phyloP scores from a whole-genome alignment of 257 asterid species.

The Prunella vulgaris region DNA sequence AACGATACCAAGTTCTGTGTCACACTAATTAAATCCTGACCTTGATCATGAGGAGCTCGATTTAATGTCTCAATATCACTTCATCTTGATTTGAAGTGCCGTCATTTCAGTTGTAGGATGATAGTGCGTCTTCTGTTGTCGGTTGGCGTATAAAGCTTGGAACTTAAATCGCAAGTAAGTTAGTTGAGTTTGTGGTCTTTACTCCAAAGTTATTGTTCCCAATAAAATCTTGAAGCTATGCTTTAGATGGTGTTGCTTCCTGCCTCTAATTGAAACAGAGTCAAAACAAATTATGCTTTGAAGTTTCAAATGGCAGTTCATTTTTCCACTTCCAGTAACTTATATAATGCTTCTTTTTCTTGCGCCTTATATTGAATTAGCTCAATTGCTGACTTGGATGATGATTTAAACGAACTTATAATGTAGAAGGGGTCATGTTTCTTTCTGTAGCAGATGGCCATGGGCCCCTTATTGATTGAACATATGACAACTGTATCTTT shows the following conservation, averaged over 20 bases:
- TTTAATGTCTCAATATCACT: not conserved
- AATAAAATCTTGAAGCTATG: not conserved
- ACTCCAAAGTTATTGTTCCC: not conserved
- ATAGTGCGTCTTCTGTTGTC: not conserved
- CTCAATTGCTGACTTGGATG: not conserved
- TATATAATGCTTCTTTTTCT: not conserved
- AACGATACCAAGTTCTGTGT: not conserved
- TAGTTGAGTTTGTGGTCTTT: not conserved
- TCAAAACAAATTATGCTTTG: not conserved
- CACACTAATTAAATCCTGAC: not conserved
- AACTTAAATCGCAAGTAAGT: not conserved
- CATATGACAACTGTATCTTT: not conserved
- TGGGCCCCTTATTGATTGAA: not conserved
- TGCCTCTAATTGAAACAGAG: slow-evolving; percentile 1
- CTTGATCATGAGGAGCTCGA: not conserved
- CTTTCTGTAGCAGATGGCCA: not conserved
- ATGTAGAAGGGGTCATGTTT: slow-evolving; percentile 9
- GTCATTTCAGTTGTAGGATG: not conserved
- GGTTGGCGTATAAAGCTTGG: not conserved
- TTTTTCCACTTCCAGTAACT: slow-evolving; percentile 4
- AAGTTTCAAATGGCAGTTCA: slow-evolving; percentile 1
- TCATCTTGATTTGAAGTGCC: slow-evolving; percentile 10
- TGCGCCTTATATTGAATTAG: not conserved
- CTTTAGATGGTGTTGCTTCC: not conserved
- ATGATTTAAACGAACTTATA: not conserved